Evolutionary conservation across 1,139 yeast species (phyloP), one percentile per base, ranked within the genome.

Genomic region (Zygotorulaspora mrakii): DNA sequence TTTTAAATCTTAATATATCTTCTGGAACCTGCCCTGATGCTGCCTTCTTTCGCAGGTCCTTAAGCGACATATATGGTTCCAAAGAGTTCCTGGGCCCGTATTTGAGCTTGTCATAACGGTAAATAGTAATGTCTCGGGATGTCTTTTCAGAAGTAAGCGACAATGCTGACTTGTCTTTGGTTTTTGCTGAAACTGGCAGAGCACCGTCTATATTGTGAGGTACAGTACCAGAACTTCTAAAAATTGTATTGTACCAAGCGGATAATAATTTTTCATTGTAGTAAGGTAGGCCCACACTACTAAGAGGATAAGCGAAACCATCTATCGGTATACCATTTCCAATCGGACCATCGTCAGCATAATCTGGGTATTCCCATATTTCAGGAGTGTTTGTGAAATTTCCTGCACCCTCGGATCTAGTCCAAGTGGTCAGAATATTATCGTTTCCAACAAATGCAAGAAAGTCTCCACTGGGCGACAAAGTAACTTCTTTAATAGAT

Each of bases 401-500:
- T 3, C 53, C 35, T 33, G 46, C 47, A 10, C 51, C 52, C 18
- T 48, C 48, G 4, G 58, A 48, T 30, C 64, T 46, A 12, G 50
- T 49, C 96, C 97, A 91, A n/a, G 87, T 64, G 51, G 84, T 89
- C 28, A 88, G 53, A 32, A 71, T 69, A 20, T 83, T 78, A 50
- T 70, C 72, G 9, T 74, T 74, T 54, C 88, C 97, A 20, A 77
- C 71, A 42, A 89, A 73, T 6, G 80, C 76, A 36, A 89, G 59
- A 53, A 74, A 82, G 48, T 88, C 95, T 17, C 97, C 98, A 29
- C 87, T 81, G 2, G 82, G 73, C 17, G 94, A 79, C 3, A 89
- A 64, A 45, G 80, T 83, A 48, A 87, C 65, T 17, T 77, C 73
- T 1, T 77, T 66, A 10, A 87, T 63, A 32, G 68, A 70, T 2